Percentiles rank a stretch among this genome's conserved stretches.
Evolutionary conservation across 2,329 filamentous ascomycete genomes (phyloP).

Genomic region (Paecilomyces sp.): DNA sequence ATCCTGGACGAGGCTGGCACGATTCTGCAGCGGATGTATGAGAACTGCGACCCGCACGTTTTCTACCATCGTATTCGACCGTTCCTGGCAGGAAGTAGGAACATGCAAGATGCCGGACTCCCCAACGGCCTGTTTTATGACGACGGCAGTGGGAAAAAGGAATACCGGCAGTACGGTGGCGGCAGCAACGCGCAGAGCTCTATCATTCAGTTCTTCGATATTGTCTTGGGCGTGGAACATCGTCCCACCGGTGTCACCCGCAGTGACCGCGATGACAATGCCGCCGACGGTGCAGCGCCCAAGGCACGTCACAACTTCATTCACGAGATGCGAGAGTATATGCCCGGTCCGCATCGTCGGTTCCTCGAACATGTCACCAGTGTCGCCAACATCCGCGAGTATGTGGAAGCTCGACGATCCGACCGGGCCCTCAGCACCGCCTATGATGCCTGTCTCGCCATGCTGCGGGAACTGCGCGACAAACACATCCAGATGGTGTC

Average conservation of each 20-base stretch:
- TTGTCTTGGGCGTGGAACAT: constrained; percentile 83
- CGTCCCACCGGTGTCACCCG: constrained; percentile 70
- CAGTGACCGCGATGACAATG: constrained; percentile 38
- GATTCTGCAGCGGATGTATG: constrained; percentile 83
- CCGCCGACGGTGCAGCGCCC: constrained; percentile 38
- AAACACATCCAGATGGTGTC: constrained; percentile 96
- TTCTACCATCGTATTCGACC: constrained; percentile 97
- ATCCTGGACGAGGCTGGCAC: constrained; percentile 74
- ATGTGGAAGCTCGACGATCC: constrained; percentile 57
- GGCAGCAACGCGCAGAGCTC: constrained; percentile 97
- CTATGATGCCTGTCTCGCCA: constrained; percentile 83
- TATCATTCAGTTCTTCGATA: constrained; percentile 94
- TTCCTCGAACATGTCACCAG: constrained; percentile 75
- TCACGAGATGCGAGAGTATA: constrained; percentile 92
- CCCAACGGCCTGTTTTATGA: constrained; percentile 85
- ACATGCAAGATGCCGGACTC: constrained; percentile 90
- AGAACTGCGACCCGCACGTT: constrained; percentile 85
- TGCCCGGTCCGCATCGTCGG: constrained; percentile 85
- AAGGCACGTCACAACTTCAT: constrained; percentile 78
- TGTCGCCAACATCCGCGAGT: constrained; percentile 82
- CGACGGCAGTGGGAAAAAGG: constrained; percentile 59
- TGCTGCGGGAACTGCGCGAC: constrained; percentile 72
- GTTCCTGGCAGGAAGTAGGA: constrained; percentile 92
- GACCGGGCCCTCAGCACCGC: constrained; percentile 66
- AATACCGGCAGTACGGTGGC: constrained; percentile 79